A percentile compares a stretch with the other conserved stretches of the same genome.
Evolutionary conservation across 306 rosid genomes (phyloP).

Genomic region (Hippophae tibetana): DNA sequence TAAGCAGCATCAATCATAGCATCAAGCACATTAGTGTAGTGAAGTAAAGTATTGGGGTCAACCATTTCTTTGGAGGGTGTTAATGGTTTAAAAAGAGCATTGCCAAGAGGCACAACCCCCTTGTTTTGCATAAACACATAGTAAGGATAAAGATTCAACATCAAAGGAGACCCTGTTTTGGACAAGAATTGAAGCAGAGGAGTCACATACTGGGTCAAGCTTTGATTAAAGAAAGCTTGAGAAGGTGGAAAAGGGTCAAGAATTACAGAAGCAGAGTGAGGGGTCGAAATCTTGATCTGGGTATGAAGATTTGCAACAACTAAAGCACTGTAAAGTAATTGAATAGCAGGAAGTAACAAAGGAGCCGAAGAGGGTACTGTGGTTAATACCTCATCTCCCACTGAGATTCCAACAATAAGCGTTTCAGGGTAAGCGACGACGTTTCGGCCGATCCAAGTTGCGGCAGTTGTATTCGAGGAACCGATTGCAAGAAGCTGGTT

Average conservation of each 20-base stretch:
- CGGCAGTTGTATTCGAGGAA: conserved; percentile 72
- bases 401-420: conserved; percentile 48
- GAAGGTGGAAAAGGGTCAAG: conserved; percentile 83
- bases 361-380: conserved; percentile 62
- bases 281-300: conserved; percentile 57
- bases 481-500: conserved; percentile 82
- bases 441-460: conserved; percentile 57
- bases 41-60: conserved; percentile 82
- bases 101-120: conserved; percentile 63
- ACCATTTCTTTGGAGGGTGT: conserved; percentile 75
- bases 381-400: conserved; percentile 81
- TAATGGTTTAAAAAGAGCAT: conserved; percentile 58
- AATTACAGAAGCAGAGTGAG: conserved; percentile 56
- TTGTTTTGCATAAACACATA: conserved; percentile 81
- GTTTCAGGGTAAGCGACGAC: conserved; percentile 62
- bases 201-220: conserved; percentile 25
- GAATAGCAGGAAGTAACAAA: conserved; percentile 54
- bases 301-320: conserved; percentile 54
- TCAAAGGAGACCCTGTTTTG: conserved; percentile 51
- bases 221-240: conserved; percentile 75
- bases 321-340: conserved; percentile 54
- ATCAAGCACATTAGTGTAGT: conserved; percentile 67
- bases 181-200: conserved; percentile 65
- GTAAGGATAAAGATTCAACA: conserved; percentile 82
- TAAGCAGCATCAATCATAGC: conserved; percentile 87